Evolutionary conservation across 257 asterid genomes (phyloP), one percentile per base, ranked within the genome.

Genomic region (Lavandula angustifolia): DNA sequence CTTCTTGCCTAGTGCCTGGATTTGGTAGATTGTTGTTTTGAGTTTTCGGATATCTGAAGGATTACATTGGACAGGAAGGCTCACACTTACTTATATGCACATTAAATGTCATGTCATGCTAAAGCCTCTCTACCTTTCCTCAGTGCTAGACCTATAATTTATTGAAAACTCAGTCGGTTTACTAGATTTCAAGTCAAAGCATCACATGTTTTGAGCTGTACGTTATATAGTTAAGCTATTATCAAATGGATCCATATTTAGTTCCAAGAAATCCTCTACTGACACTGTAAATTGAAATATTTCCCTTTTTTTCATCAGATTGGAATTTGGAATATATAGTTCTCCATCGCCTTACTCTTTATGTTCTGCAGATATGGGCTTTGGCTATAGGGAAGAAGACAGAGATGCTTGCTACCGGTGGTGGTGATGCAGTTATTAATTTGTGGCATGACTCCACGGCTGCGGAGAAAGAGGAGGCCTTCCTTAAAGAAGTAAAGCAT

Each of bases 381-480:
- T 70, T 90, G 82, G 95, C 97, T 56, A 70, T 94, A 51, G 96
- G 99, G 61, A 90, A 81, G 86, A 73, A 79, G 76, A 90, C 99
- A 47, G 97, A 94, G 78, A 78, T 94, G 95, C 80, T 94, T 75
- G 96, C 91, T 18, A 90, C 99, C 3, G 99, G 99, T 48, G 96
- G 99, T 7, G 85, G 87, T 64, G 99, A 90, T 79, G 96, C 96
- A 58, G 91, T 90, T 40, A 81, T 94, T 71, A 90, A 86, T 76
- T 76, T 94, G 81, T 94, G 99, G 99, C 91, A 86, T 1, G 99
- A 94, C 75, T 94, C 92, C n/a, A 94, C 99, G 4, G 83, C 91
- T 63, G 85, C 75, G 12, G 99, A 94, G 16, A 85, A 83, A 74
- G 96, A 87, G 81, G 97, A 84, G 81, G 95, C 89, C 69, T 94